Percentiles rank a stretch among this genome's conserved stretches.
Conservation (phyloP, 257 asterid genomes). For the Schizonepeta tenuifolia region DNA sequence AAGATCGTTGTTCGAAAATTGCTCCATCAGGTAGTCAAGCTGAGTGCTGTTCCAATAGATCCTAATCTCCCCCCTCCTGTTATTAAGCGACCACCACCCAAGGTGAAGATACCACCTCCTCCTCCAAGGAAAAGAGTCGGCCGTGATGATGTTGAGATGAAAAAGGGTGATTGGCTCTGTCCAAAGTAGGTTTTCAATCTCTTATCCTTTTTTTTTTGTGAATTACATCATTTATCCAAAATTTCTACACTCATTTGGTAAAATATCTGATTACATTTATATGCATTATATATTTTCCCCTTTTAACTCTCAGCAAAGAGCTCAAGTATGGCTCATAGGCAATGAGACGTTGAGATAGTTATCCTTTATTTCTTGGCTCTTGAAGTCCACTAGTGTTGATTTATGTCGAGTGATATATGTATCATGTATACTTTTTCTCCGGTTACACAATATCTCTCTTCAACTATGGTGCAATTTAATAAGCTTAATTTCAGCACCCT, state of each 20-base stretch:
- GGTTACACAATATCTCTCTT: no score
- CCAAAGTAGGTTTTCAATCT: slow-evolving; percentile 64
- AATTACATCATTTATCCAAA: slow-evolving; percentile 12
- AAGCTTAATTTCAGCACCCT: background rate
- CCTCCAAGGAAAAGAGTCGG: slow-evolving; percentile 86
- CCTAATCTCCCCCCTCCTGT: slow-evolving; percentile 95
- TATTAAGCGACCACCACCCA: slow-evolving; percentile 80
- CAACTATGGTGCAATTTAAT: background rate
- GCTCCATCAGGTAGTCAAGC: slow-evolving; percentile 86
- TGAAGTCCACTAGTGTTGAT: no score
- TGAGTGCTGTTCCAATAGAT: slow-evolving; percentile 95
- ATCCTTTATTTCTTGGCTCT: no score
- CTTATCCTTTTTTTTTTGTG: slow-evolving; percentile 21
- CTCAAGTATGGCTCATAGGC: background rate
- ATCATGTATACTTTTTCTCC: no score
- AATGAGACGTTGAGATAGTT: background rate
- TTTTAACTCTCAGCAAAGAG: slow-evolving; percentile 7
- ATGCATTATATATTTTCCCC: background rate
- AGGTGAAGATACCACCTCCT: slow-evolving; percentile 94
- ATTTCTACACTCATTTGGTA: slow-evolving; percentile 2
- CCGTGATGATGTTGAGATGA: slow-evolving; percentile 91
- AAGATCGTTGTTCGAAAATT: slow-evolving; percentile 77
- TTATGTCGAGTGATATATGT: no score
- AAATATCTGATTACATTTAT: slow-evolving; percentile 11
- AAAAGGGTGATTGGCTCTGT: slow-evolving; percentile 98